phyloP scores from a whole-genome alignment of 2,329 filamentous ascomycete genomes.

The Alternaria brassicae region DNA sequence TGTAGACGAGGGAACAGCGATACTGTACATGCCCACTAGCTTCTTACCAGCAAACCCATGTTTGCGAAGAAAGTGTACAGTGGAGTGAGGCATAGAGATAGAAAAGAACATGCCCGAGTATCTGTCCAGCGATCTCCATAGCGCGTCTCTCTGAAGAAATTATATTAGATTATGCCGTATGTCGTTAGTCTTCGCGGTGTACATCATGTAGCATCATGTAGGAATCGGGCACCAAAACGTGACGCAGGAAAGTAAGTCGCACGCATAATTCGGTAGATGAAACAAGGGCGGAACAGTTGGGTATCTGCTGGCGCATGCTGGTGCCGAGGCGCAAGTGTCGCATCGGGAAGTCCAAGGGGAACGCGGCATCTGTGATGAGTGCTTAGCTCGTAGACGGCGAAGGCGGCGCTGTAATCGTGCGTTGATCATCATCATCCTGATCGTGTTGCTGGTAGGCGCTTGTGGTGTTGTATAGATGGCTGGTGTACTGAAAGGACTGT shows the following conservation, averaged over 20 bases:
- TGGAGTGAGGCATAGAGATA: slow-evolving; percentile 20
- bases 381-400: slow-evolving; percentile 42
- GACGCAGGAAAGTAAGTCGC: slow-evolving; percentile 17
- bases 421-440: slow-evolving; percentile 43
- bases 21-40: slow-evolving; percentile 32
- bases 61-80: slow-evolving; percentile 23
- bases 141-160: slow-evolving; percentile 12
- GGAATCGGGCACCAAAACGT: not conserved
- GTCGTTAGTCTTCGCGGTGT: slow-evolving; percentile 25
- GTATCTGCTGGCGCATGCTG: slow-evolving; percentile 6
- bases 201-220: slow-evolving; percentile 15
- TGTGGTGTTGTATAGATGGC: slow-evolving; percentile 32
- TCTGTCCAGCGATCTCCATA: slow-evolving; percentile 15
- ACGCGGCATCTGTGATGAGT: not conserved
- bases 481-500: slow-evolving; percentile 34
- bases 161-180: slow-evolving; percentile 27
- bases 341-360: slow-evolving; percentile 3
- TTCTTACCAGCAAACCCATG: slow-evolving; percentile 24
- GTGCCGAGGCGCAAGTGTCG: slow-evolving; percentile 4
- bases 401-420: slow-evolving; percentile 47
- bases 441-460: slow-evolving; percentile 36
- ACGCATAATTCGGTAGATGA: slow-evolving; percentile 12
- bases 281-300: slow-evolving; percentile 28
- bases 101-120: slow-evolving; percentile 19
- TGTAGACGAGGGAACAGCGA: slow-evolving; percentile 16